These are phyloP conservation scores for Microbotryum violaceum DNA, from an alignment of 1,284 basidiomycete genomes.

Conservation along the genomic window DNA sequence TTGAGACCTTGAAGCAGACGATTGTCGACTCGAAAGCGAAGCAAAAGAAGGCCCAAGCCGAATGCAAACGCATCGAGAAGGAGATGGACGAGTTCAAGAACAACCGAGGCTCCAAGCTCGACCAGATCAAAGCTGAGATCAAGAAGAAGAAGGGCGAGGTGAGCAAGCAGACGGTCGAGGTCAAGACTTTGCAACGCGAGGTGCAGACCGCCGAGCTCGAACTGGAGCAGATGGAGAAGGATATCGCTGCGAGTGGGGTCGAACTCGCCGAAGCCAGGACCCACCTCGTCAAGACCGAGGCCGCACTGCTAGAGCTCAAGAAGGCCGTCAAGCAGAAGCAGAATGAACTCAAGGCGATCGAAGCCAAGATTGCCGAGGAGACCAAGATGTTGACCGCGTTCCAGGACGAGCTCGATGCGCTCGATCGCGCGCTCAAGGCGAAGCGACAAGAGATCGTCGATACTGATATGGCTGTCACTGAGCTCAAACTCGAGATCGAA, in stretches of 20 bases:
- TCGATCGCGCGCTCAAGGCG: conserved; percentile 70
- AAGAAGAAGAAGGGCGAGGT: conserved; percentile 69
- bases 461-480: conserved; percentile 61
- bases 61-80: conserved; percentile 78
- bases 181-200: conserved; percentile 84
- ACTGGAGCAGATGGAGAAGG: conserved; percentile 75
- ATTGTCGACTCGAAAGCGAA: conserved; percentile 63
- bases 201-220: conserved; percentile 80
- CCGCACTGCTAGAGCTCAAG: conserved; percentile 58
- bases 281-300: conserved; percentile 54
- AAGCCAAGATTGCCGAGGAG: conserved; percentile 69
- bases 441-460: conserved; percentile 71
- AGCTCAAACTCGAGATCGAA: conserved; percentile 50
- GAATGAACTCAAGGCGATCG: conserved; percentile 45
- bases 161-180: conserved; percentile 66
- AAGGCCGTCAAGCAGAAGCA: conserved; percentile 47
- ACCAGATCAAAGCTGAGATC: conserved; percentile 82
- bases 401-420: conserved; percentile 74
- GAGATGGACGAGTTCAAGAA: conserved; percentile 99
- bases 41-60: conserved; percentile 65
- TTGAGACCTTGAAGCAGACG: conserved; percentile 59
- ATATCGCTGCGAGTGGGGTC: conserved; percentile 57
- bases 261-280: conserved; percentile 56
- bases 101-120: conserved; percentile 95
- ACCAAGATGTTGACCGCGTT: conserved; percentile 77